Evolutionary conservation across 495 filamentous ascomycete species (phyloP), one percentile per base, ranked within the genome.

Genomic region (Apiosordaria backusii): DNA sequence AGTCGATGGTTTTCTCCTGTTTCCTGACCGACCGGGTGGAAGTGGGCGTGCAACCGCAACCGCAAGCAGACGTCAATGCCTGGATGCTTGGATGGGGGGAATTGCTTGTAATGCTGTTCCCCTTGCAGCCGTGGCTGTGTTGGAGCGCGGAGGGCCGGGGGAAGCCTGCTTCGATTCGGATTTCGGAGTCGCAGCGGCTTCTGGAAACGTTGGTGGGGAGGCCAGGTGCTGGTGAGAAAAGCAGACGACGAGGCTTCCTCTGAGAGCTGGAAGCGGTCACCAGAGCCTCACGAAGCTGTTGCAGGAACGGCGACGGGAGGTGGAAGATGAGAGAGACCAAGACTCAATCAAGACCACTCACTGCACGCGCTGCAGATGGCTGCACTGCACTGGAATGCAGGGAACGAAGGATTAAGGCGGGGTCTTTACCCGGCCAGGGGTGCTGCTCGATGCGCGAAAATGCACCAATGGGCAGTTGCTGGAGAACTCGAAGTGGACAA

Each of bases 381-480:
- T 62, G 55, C n/a, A 23, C n/a, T 45, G 63, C n/a, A 29, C 53
- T 57, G 62, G 29, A 57, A 58, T 61, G 62, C 62, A 65, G 62
- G 58, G 21, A 26, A 65, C 57, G 21, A 26, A 60, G 63, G 63
- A 58, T 63, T 57, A 50, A 53, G 63, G 63, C 59, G 63, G 67
- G 67, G 67, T 69, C 63, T 66, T 64, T 69, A 57, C 7, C 67
- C 67, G 54, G 64, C 54, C 24, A 40, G 59, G 59, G 59, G 24
- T 61, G 13, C 24, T 25, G 26, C 59, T 25, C 15, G 59, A 61
- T 61, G 59, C 59, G 59, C 27, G 29, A 54, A 57, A 62, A 64
- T 45, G 68, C 60, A 65, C 68, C 61, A 70, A 70, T 67, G 27
- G 22, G 50, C 52, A 53, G 29, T 13, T 24, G 60, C 45, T 24